Evolutionary conservation across 352 stramenopile species (phyloP).

Genomic region (Stramenopiles sp.): DNA sequence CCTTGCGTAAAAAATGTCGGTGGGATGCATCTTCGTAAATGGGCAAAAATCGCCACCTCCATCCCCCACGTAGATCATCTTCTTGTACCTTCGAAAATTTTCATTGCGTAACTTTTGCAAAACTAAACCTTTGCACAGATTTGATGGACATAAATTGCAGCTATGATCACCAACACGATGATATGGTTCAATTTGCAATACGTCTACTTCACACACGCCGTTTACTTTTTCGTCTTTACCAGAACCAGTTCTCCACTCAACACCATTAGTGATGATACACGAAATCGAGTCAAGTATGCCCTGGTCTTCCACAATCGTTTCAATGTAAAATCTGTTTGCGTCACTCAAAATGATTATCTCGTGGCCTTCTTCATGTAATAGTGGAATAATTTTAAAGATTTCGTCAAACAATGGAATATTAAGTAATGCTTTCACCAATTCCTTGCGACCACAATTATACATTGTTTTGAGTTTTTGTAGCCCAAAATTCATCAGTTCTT

Average conservation of each 20-base stretch:
- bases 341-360: conserved; percentile 28
- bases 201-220: no score
- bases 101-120: conserved; percentile 16
- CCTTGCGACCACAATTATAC: background rate
- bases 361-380: conserved; percentile 14
- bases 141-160: conserved; percentile 27
- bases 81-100: conserved; percentile 1
- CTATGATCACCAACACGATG: conserved; percentile 20
- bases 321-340: conserved; percentile 30
- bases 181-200: conserved; percentile 25
- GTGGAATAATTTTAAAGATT: conserved; percentile 18
- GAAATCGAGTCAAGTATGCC: conserved; percentile 19
- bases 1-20: background rate
- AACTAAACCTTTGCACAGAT: conserved; percentile 31
- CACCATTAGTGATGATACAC: conserved; percentile 24
- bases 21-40: background rate
- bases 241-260: conserved; percentile 15
- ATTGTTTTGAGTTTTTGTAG: conserved; percentile 19
- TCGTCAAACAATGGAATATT: conserved; percentile 17
- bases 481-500: conserved; percentile 22
- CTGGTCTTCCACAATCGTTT: conserved; percentile 25
- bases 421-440: conserved; percentile 12
- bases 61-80: conserved; percentile 30
- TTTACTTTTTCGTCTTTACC: no score
- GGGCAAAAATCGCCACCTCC: conserved; percentile 31